Evolutionary conservation across 2,329 filamentous ascomycete genomes (phyloP), one percentile per base, ranked within the genome.

Genomic region (Chaetomiaceae sp.): DNA sequence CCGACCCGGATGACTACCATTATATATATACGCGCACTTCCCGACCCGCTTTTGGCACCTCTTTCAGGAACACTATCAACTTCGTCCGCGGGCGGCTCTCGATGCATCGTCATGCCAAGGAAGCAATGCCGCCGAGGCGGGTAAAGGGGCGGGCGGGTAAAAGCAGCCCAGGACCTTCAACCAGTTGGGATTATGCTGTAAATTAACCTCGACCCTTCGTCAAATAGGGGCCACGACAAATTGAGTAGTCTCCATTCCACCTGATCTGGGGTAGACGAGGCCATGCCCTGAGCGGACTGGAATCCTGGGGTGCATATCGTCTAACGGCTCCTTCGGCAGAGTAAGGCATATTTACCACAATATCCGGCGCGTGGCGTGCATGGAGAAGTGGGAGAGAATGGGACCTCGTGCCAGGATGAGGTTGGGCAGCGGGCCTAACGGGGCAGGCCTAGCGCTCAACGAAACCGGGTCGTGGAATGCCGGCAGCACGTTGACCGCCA

Each of bases 71-170:
- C 25, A 16, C 25, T 25, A 14, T 16, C 34, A 13, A 47, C 25
- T 29, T 27, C 5, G 21, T 23, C 29, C 33, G 9, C 33, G 37
- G n/a, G 18, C 21, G 18, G 47, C 34, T 51, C 44, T 32, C 20
- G 38, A 27, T 2, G 23, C 37, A 21, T 53, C 50, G 45, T 51
- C 42, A 49, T 54, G 50, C 53, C 53, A 57, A 60, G 51, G 54
- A 55, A 36, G 16, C 33, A 54, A 18, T 52, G 50, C 50, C 48
- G 51, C 53, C 52, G 41, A 55, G 47, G 48, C 58, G 57, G 60
- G 33, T 59, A 57, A 62, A 54, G 49, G 25, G 43, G 38, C 34
- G 44, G 50, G 50, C 58, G 60, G 60, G 43, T 62, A 61, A 62
- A 58, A 45, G 40, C 47, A 38, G 48, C 21, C 49, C 40, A 33